A percentile compares a stretch with the other conserved stretches of the same genome.
These are phyloP conservation scores for Quercus wislizeni DNA, from an alignment of 306 rosid species.

Conservation along the genomic window DNA sequence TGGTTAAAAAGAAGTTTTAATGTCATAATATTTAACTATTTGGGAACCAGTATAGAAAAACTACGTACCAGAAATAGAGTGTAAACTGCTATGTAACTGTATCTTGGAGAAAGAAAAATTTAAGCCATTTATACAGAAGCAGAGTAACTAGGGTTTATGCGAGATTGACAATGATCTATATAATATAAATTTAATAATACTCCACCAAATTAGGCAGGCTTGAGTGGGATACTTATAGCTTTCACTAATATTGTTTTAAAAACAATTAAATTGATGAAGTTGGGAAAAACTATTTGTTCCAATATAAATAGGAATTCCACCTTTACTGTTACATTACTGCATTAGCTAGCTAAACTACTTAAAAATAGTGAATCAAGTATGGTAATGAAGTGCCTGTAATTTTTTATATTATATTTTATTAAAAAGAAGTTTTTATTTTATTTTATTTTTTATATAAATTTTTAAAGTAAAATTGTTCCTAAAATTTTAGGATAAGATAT, in stretches of 20 bases:
- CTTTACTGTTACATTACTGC: neutral
- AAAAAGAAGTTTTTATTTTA: too few species aligned
- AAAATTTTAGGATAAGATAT: too few species aligned
- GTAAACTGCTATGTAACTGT: too few species aligned
- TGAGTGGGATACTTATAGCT: constrained; percentile 24
- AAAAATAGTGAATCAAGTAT: neutral
- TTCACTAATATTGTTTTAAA: neutral
- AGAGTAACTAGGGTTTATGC: too few species aligned
- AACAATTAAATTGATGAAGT: constrained; percentile 2
- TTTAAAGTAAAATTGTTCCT: too few species aligned
- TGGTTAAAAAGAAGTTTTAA: neutral
- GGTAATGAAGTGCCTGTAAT: neutral
- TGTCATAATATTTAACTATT: too few species aligned
- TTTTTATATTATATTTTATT: too few species aligned
- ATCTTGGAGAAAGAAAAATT: too few species aligned
- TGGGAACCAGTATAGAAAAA: too few species aligned
- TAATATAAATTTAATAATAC: neutral
- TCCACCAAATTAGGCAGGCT: constrained; percentile 20
- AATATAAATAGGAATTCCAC: constrained; percentile 19
- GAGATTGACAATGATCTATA: neutral
- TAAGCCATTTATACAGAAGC: too few species aligned
- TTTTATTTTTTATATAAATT: too few species aligned
- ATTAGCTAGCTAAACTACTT: neutral
- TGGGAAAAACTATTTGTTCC: constrained; percentile 1
- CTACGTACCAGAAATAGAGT: too few species aligned